Evolutionary conservation across 2,329 filamentous ascomycete genomes (phyloP).

Genomic region (Botrytis paeoniae): DNA sequence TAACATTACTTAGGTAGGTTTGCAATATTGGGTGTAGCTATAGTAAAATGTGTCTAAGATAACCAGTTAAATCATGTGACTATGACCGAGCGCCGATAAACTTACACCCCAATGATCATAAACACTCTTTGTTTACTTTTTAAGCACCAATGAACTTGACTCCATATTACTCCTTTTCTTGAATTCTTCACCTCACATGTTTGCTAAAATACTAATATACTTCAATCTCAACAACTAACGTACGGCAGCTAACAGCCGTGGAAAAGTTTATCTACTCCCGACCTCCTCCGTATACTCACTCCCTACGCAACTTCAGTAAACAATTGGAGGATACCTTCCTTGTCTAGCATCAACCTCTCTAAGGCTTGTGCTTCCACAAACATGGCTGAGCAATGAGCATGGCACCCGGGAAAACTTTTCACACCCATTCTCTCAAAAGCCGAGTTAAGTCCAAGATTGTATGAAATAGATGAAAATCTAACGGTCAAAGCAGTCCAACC

Average conservation of each 20-base stretch:
- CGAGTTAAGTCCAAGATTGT: neutral
- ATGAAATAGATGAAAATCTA: neutral
- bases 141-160: neutral
- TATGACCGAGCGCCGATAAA: neutral
- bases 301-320: neutral
- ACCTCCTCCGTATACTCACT: neutral
- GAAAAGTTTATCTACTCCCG: neutral
- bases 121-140: neutral
- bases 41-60: neutral
- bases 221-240: neutral
- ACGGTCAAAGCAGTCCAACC: neutral
- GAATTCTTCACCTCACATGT: neutral
- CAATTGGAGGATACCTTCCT: neutral
- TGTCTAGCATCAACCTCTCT: neutral
- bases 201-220: neutral
- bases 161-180: neutral
- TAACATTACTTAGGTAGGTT: neutral
- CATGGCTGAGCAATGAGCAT: neutral
- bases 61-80: neutral
- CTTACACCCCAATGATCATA: neutral
- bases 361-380: neutral
- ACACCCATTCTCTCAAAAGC: neutral
- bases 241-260: neutral
- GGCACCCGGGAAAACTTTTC: neutral
- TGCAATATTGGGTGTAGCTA: neutral